phyloP scores from a whole-genome alignment of 306 rosid species.

The Ochetophila trinervis region DNA sequence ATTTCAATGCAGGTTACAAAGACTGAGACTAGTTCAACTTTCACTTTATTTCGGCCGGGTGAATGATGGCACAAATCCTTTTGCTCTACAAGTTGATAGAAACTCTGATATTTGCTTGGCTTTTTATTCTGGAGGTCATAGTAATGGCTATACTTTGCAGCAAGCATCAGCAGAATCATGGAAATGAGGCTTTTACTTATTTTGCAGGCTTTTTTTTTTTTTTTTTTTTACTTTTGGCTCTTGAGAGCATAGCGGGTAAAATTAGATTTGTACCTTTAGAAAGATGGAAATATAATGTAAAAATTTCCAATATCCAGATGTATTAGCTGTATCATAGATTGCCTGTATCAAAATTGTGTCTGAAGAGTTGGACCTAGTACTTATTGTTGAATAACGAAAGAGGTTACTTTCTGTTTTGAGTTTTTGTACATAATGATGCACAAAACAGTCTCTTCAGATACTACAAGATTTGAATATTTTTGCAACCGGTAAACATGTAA shows the following conservation, averaged over 20 bases:
- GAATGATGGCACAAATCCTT: constrained; percentile 38
- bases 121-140: background rate
- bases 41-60: constrained; percentile 53
- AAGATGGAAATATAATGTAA: constrained; percentile 11
- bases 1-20: constrained; percentile 73
- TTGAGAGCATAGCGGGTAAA: constrained; percentile 28
- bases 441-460: background rate
- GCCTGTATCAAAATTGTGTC: constrained; percentile 23
- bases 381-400: constrained; percentile 7
- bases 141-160: constrained; percentile 11
- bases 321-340: constrained; percentile 29
- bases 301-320: constrained; percentile 24
- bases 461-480: too few relatives aligned
- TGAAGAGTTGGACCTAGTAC: constrained; percentile 12
- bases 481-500: too few relatives aligned
- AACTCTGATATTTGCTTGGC: constrained; percentile 14
- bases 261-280: constrained; percentile 19
- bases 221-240: constrained; percentile 18
- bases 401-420: too few relatives aligned
- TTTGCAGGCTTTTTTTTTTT: constrained; percentile 21
- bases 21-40: constrained; percentile 72
- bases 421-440: too few relatives aligned
- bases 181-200: constrained; percentile 28
- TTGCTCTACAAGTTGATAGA: constrained; percentile 20
- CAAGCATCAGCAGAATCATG: constrained; percentile 11